Conservation (phyloP, 352 stramenopile genomes). For the Globisporangium heterothallicum region DNA sequence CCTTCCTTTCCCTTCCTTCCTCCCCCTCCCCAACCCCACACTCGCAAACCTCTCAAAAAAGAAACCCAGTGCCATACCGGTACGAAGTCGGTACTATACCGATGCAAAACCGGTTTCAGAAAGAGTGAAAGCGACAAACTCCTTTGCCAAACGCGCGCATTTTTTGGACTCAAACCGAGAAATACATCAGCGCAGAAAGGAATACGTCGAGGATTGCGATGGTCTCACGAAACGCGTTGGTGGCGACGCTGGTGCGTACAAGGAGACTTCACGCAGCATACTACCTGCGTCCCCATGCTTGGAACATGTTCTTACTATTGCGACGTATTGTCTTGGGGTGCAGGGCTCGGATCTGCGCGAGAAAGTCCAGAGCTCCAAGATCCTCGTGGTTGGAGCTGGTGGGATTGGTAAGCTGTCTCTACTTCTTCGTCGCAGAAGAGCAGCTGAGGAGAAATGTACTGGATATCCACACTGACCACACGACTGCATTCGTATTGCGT, state of each 20-base stretch:
- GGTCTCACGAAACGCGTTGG: slow-evolving; percentile 15
- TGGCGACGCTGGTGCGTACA: slow-evolving; percentile 46
- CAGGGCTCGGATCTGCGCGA: slow-evolving; percentile 52
- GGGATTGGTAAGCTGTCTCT: slow-evolving; percentile 96
- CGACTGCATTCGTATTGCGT: neutral
- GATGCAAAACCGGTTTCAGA: too few relatives aligned
- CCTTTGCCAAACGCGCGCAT: too few relatives aligned
- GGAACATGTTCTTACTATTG: neutral
- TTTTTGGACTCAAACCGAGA: neutral
- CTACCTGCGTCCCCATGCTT: neutral
- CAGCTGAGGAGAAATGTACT: too few relatives aligned
- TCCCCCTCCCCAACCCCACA: too few relatives aligned
- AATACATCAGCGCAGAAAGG: neutral
- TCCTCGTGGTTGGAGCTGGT: slow-evolving; percentile 96
- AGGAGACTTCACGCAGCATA: too few relatives aligned
- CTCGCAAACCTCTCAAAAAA: too few relatives aligned
- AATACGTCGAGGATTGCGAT: too few relatives aligned
- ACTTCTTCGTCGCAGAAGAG: too few relatives aligned
- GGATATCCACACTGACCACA: neutral
- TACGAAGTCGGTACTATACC: too few relatives aligned
- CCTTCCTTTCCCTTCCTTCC: neutral
- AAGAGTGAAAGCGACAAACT: too few relatives aligned
- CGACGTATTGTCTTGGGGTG: neutral
- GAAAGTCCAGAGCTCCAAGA: slow-evolving; percentile 78
- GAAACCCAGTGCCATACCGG: too few relatives aligned